Evolutionary conservation across 352 stramenopile species (phyloP).

Genomic region (Pythium phragmiticola): DNA sequence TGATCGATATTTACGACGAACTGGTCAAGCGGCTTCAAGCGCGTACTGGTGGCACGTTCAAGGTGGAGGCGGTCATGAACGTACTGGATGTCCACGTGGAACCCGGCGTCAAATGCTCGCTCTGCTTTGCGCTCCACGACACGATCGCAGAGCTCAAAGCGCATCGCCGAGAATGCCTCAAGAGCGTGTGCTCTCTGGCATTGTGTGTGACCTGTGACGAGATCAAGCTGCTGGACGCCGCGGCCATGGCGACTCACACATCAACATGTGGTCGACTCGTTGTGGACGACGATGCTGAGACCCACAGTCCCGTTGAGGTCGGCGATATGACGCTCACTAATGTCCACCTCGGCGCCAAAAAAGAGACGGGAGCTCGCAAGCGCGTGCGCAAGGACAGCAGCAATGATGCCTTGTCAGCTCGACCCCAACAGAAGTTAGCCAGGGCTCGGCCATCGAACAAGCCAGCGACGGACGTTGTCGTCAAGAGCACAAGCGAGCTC

Average conservation of each 20-base stretch:
- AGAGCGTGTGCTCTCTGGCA: constrained; percentile 35
- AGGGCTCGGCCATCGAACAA: too few relatives aligned
- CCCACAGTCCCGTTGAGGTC: constrained; percentile 16
- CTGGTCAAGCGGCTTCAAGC: constrained; percentile 38
- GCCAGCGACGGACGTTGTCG: neutral
- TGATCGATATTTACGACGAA: constrained; percentile 73
- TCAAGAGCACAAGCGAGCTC: neutral
- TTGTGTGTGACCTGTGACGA: constrained; percentile 48
- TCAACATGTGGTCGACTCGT: constrained; percentile 33
- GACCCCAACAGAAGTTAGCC: neutral
- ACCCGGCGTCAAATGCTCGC: constrained; percentile 42
- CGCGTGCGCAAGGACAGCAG: neutral
- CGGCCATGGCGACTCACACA: constrained; percentile 45
- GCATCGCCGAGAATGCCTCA: constrained; percentile 45
- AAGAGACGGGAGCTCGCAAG: neutral
- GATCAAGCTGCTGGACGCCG: constrained; percentile 44
- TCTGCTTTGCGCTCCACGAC: constrained; percentile 53
- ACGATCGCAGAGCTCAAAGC: constrained; percentile 34
- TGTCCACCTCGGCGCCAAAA: neutral
- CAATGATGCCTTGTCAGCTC: neutral
- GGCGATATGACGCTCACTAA: constrained; percentile 19
- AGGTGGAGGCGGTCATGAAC: constrained; percentile 47
- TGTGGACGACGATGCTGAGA: constrained; percentile 15
- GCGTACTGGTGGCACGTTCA: constrained; percentile 33
- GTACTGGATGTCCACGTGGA: constrained; percentile 62